These are phyloP conservation scores for Syzygium grande DNA, from an alignment of 345 rosid genomes.

Conservation along the genomic window DNA sequence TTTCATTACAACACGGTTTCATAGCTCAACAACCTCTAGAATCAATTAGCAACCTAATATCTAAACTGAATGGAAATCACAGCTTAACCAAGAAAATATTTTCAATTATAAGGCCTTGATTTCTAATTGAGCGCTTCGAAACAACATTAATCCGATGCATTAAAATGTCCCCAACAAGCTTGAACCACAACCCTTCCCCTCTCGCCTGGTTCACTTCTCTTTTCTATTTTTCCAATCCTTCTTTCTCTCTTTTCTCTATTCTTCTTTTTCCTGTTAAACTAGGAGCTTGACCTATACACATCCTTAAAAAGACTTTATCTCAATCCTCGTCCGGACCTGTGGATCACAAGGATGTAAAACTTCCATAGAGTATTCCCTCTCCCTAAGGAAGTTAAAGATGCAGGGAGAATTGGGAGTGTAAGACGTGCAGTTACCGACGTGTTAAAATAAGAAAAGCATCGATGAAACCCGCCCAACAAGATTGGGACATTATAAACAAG, in stretches of 20 bases:
- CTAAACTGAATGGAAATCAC: background rate
- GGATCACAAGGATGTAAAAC: too few relatives aligned
- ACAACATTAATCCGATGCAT: background rate
- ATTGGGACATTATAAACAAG: background rate
- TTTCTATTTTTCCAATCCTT: background rate
- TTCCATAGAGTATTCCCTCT: too few relatives aligned
- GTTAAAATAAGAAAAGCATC: too few relatives aligned
- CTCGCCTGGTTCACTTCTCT: background rate
- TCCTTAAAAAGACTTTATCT: too few relatives aligned
- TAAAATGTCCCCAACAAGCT: background rate
- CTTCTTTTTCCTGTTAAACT: background rate
- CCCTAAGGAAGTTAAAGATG: too few relatives aligned
- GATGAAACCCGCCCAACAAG: too few relatives aligned
- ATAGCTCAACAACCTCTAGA: background rate
- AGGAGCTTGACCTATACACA: background rate
- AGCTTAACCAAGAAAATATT: background rate
- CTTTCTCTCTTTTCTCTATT: background rate
- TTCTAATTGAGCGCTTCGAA: background rate
- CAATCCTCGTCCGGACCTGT: too few relatives aligned
- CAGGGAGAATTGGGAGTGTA: too few relatives aligned
- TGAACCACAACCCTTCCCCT: background rate
- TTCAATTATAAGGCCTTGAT: background rate
- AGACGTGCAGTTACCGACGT: too few relatives aligned
- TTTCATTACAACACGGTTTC: background rate
- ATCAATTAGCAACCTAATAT: background rate